Evolutionary conservation across 768 basidiomycete genomes (phyloP), one percentile per base, ranked within the genome.

Genomic region (Kwoniella pini): DNA sequence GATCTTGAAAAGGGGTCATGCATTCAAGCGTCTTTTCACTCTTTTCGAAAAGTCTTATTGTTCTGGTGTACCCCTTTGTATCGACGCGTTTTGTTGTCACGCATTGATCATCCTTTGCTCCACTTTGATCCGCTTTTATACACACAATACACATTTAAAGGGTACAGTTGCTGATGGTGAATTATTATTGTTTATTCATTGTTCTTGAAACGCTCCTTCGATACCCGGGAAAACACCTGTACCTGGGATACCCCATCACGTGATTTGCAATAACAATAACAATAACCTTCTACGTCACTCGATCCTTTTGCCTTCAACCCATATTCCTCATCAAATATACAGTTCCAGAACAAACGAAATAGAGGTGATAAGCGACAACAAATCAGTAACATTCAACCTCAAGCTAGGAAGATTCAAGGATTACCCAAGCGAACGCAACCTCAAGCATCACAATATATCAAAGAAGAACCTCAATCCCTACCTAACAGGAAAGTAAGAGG

Each of bases 291-390:
- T 43, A 44, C 31, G 13, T 36, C 49, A 59, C 22, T 45, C 42
- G 17, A 10, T 26, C 7, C 50, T 26, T 33, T 28, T 15, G 40
- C 28, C 38, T 42, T 19, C 39, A 19, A 57, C 31, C 9, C 40
- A 28, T 15, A 48, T 22, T 19, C 51, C 40, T 26, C 46, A 28
- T 17, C 31, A 39, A 58, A 21, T 30, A 43, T 17, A 42, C 48
- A 72, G 71, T 72, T 72, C 65, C 71, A 72, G 59, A 72, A 72
- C 56, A 56, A 58, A 24, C 62, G 71, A 12, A 69, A 69, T 57
- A 38, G 59, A 54, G 38, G 57, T 11, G 17, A 30, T 50, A 59
- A 51, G 22, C 30, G 43, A 57, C 33, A 36, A 36, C 33, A 36
- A 49, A 39, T 10, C 45, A 15, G 22, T n/a, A 26, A 0, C 21